Conservation (phyloP, 2,329 filamentous ascomycete genomes). For the Lithohypha guttulata region DNA sequence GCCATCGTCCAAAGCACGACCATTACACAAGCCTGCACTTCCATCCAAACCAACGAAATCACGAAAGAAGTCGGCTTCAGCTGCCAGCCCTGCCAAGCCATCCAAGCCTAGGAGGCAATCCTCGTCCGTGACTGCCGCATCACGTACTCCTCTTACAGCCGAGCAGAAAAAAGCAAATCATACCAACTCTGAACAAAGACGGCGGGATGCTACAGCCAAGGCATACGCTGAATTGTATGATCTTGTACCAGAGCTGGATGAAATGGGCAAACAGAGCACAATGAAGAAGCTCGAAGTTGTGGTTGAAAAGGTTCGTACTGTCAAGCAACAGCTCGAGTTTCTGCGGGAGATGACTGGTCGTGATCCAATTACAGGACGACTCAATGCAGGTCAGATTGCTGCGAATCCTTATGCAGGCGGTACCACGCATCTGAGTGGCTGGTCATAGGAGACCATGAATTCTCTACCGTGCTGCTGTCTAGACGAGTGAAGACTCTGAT, state of each 20-base stretch:
- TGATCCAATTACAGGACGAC: conserved; percentile 11
- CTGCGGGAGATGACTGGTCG: conserved; percentile 13
- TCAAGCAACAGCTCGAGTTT: conserved; percentile 15
- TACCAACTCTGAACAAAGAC: conserved; percentile 21
- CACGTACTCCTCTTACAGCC: conserved; percentile 16
- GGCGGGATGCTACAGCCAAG: conserved; percentile 20
- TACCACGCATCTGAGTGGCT: conserved; percentile 3
- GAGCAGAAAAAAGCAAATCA: conserved; percentile 23
- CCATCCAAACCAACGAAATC: conserved; percentile 4
- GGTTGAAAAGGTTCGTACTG: conserved; percentile 16
- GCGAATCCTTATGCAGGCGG: background rate
- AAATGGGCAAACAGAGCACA: conserved; percentile 20
- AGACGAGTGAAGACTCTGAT: no score
- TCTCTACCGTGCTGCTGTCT: no score
- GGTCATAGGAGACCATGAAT: background rate
- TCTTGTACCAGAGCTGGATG: conserved; percentile 19
- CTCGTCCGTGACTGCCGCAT: background rate
- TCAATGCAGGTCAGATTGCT: conserved; percentile 2
- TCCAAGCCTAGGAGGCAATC: background rate
- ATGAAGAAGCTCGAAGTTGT: conserved; percentile 23
- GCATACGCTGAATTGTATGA: conserved; percentile 21
- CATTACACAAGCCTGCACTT: conserved; percentile 1
- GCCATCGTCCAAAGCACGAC: conserved; percentile 12
- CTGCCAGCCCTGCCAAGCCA: conserved; percentile 1
- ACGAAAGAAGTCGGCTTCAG: conserved; percentile 2